Conservation (phyloP, 208 protist genomes). For the Crithidia sp. region DNA sequence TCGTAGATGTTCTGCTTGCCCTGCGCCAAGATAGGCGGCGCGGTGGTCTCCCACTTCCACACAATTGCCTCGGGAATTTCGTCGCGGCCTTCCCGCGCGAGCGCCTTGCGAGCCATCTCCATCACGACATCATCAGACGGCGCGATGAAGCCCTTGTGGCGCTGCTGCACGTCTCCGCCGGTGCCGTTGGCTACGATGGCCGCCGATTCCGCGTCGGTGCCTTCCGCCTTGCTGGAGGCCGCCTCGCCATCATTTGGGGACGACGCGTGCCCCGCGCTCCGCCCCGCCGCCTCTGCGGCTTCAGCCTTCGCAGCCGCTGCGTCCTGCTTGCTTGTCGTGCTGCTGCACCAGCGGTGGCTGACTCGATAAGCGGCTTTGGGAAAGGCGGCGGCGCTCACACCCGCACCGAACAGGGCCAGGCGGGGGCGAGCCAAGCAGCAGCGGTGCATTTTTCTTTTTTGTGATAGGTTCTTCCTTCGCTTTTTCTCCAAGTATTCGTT, state of each 20-base stretch:
- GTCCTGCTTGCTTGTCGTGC: not conserved
- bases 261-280: not conserved
- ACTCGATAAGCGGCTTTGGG: not conserved
- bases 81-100: constrained; percentile 77
- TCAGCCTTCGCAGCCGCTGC: not conserved
- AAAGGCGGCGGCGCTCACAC: not conserved
- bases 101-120: constrained; percentile 84
- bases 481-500: not conserved
- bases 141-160: constrained; percentile 69
- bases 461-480: not conserved
- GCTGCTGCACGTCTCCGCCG: constrained; percentile 35
- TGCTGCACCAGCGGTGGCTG: constrained; percentile 25
- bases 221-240: constrained; percentile 8
- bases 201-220: not conserved
- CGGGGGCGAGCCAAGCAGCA: constrained; percentile 19
- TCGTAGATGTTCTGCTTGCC: constrained; percentile 89
- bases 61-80: constrained; percentile 72
- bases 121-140: constrained; percentile 87
- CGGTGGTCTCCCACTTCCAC: constrained; percentile 81
- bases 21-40: constrained; percentile 70
- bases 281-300: not conserved
- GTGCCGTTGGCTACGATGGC: not conserved
- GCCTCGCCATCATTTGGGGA: not conserved
- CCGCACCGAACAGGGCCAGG: constrained; percentile 9
- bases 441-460: constrained; percentile 20